Conservation (phyloP, 2,329 filamentous ascomycete genomes). For the Cercospora canescens region DNA sequence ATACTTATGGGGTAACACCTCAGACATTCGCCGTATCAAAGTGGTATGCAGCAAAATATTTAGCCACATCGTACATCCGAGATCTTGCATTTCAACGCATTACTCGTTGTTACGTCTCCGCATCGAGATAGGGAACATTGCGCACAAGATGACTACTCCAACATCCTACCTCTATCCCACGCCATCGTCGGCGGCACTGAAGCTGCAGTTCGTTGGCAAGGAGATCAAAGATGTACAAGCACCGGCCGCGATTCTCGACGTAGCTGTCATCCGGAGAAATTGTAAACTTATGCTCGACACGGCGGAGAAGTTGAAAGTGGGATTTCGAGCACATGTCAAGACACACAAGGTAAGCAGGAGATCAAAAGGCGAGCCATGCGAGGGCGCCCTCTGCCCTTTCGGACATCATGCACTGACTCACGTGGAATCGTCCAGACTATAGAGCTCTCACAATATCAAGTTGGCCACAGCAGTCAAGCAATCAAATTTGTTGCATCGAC, state of each 20-base stretch:
- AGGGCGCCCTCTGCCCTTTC: background rate
- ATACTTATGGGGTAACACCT: slow-evolving; percentile 11
- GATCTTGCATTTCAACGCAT: background rate
- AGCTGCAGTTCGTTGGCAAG: slow-evolving; percentile 57
- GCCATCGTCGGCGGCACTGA: slow-evolving; percentile 35
- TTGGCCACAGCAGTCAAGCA: slow-evolving; percentile 57
- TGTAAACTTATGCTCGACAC: slow-evolving; percentile 71
- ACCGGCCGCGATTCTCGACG: slow-evolving; percentile 68
- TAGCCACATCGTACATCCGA: background rate
- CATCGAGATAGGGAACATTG: background rate
- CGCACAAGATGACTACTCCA: slow-evolving; percentile 4
- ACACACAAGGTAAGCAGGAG: slow-evolving; percentile 67
- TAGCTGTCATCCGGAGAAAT: slow-evolving; percentile 65
- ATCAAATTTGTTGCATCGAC: slow-evolving; percentile 72
- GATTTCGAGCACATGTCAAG: slow-evolving; percentile 77
- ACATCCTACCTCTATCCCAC: slow-evolving; percentile 34
- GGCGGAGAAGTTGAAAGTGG: slow-evolving; percentile 58
- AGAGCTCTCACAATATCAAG: slow-evolving; percentile 67
- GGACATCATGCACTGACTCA: background rate
- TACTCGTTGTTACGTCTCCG: background rate
- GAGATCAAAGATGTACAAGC: slow-evolving; percentile 61
- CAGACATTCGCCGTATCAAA: background rate
- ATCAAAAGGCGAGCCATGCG: background rate
- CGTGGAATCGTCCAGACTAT: slow-evolving; percentile 52
- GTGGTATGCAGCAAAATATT: background rate